A percentile compares a stretch with the other conserved stretches of the same genome.
These are phyloP conservation scores for Scutellospora calospora DNA, from an alignment of 371 early-diverging fungal genomes.

Conservation along the genomic window DNA sequence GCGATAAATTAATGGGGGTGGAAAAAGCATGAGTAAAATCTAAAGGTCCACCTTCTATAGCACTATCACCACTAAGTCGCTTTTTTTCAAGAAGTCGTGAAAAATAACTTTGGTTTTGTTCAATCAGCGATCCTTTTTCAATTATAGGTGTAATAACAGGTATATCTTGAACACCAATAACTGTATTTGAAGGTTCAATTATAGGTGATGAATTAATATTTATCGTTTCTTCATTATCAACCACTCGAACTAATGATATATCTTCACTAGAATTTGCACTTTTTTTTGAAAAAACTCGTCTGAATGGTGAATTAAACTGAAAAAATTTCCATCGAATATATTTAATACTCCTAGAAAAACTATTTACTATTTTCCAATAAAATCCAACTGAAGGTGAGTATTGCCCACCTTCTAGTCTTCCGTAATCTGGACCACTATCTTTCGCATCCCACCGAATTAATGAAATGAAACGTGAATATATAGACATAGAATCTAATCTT, in stretches of 20 bases:
- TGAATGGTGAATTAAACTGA: conserved; percentile 21
- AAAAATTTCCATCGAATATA: conserved; percentile 24
- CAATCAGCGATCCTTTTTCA: conserved; percentile 11
- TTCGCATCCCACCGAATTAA: background rate
- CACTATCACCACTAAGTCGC: conserved; percentile 19
- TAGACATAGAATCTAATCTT: background rate
- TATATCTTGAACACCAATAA: background rate
- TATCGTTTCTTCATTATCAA: conserved; percentile 4
- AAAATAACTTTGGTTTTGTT: background rate
- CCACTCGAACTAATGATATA: background rate
- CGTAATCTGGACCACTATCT: conserved; percentile 40
- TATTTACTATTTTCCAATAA: background rate
- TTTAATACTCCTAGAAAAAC: background rate
- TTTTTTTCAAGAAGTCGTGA: background rate
- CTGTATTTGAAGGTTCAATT: background rate
- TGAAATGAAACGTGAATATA: background rate
- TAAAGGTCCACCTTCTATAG: background rate
- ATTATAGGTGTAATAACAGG: background rate
- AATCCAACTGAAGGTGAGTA: background rate
- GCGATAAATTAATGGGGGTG: conserved; percentile 13
- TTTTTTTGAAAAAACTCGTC: conserved; percentile 13
- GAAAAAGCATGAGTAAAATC: conserved; percentile 14
- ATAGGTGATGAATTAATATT: background rate
- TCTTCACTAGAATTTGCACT: background rate
- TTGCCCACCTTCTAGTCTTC: conserved; percentile 35